Conservation (phyloP, 2,329 filamentous ascomycete genomes). For the Aspergillus phoenicis region DNA sequence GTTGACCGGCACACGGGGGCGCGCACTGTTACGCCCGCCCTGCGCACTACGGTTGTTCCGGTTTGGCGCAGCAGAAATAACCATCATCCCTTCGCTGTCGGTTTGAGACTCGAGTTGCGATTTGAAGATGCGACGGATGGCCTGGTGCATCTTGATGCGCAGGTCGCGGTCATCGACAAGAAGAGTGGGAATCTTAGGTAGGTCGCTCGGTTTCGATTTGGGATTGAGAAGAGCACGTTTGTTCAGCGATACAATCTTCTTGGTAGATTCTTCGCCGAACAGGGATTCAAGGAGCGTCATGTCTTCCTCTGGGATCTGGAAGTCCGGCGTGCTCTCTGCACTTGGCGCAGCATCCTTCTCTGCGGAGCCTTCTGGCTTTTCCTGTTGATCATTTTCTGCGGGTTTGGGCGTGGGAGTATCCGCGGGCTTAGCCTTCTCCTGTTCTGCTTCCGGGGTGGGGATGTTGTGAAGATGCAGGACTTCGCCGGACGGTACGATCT, state of each 20-base stretch:
- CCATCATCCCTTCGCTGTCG: slow-evolving; percentile 67
- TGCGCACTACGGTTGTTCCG: slow-evolving; percentile 36
- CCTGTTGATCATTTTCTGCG: slow-evolving; percentile 19
- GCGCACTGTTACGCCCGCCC: slow-evolving; percentile 34
- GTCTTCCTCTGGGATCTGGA: slow-evolving; percentile 49
- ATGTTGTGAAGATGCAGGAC: slow-evolving; percentile 71
- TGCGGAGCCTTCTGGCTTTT: slow-evolving; percentile 13
- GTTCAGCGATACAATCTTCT: slow-evolving; percentile 59
- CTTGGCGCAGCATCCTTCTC: slow-evolving; percentile 19
- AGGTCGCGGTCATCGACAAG: slow-evolving; percentile 62
- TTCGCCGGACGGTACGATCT: slow-evolving; percentile 74
- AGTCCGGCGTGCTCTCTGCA: slow-evolving; percentile 24
- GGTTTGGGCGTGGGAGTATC: slow-evolving; percentile 14
- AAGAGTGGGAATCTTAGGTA: slow-evolving; percentile 56
- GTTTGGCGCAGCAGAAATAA: slow-evolving; percentile 54
- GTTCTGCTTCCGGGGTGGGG: slow-evolving; percentile 27
- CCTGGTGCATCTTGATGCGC: slow-evolving; percentile 65
- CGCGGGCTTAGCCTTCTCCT: slow-evolving; percentile 13
- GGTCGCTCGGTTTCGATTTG: slow-evolving; percentile 57
- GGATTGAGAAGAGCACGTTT: slow-evolving; percentile 56
- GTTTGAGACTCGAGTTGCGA: slow-evolving; percentile 77
- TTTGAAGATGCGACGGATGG: slow-evolving; percentile 76
- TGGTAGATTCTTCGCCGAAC: slow-evolving; percentile 56
- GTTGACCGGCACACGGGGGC: slow-evolving; percentile 49
- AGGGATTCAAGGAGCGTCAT: slow-evolving; percentile 45